Evolutionary conservation across 257 asterid species (phyloP).

Genomic region (Verbascum thapsus): DNA sequence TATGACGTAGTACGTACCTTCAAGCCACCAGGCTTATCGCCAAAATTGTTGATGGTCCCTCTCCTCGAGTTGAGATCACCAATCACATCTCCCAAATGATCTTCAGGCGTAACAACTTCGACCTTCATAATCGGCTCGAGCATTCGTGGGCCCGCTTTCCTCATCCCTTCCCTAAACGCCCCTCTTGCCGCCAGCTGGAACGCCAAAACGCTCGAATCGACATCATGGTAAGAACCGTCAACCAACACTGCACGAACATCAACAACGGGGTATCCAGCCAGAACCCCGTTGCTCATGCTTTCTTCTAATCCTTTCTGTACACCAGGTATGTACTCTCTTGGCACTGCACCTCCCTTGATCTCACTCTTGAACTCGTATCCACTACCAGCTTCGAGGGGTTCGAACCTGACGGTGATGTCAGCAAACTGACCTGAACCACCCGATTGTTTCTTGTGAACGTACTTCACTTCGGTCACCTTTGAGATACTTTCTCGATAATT

Average conservation of each 20-base stretch:
- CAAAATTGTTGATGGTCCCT: slow-evolving; percentile 88
- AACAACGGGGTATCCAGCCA: slow-evolving; percentile 94
- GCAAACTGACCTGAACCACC: slow-evolving; percentile 99
- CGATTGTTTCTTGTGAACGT: slow-evolving; percentile 93
- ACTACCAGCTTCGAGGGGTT: slow-evolving; percentile 81
- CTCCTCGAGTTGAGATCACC: slow-evolving; percentile 97
- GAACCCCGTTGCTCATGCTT: slow-evolving; percentile 88
- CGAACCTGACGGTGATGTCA: slow-evolving; percentile 84
- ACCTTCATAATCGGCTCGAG: slow-evolving; percentile 94
- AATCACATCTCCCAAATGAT: slow-evolving; percentile 93
- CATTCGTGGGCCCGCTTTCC: slow-evolving; percentile 91
- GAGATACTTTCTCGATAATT: slow-evolving; percentile 97
- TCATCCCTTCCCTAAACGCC: slow-evolving; percentile 90
- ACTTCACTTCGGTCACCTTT: slow-evolving; percentile 69
- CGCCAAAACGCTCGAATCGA: slow-evolving; percentile 96
- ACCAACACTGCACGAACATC: slow-evolving; percentile 93
- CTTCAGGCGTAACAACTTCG: slow-evolving; percentile 95
- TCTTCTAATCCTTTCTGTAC: slow-evolving; percentile 98
- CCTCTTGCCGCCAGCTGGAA: slow-evolving; percentile 97
- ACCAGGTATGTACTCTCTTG: slow-evolving; percentile 94
- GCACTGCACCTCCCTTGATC: slow-evolving; percentile 96
- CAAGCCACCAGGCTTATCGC: slow-evolving; percentile 99
- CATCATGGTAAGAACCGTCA: slow-evolving; percentile 95
- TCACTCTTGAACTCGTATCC: slow-evolving; percentile 97
- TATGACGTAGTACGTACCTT: slow-evolving; percentile 54